phyloP scores from a whole-genome alignment of 1,284 basidiomycete genomes.

The Naganishia sp. region DNA sequence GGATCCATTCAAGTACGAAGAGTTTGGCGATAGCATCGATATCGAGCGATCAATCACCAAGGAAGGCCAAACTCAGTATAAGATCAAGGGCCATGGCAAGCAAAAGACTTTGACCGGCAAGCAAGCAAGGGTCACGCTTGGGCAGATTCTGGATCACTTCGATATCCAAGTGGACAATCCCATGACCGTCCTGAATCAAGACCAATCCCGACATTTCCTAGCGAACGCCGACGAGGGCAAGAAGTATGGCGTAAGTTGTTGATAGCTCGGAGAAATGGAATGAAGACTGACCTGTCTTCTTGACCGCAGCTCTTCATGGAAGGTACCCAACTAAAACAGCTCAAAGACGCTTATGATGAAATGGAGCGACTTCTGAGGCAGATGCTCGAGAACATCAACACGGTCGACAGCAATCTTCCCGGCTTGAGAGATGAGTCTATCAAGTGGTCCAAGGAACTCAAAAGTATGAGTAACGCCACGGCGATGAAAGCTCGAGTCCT shows the following conservation, averaged over 20 bases:
- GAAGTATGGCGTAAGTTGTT: constrained; percentile 74
- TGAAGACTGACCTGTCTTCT: constrained; percentile 4
- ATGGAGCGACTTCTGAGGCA: constrained; percentile 57
- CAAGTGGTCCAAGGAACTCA: constrained; percentile 24
- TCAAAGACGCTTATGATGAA: constrained; percentile 80
- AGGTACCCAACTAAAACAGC: constrained; percentile 86
- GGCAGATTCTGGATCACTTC: constrained; percentile 84
- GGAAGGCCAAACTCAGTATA: constrained; percentile 76
- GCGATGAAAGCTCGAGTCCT: constrained; percentile 24
- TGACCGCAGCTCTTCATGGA: constrained; percentile 81
- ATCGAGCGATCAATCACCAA: constrained; percentile 79
- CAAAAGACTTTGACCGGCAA: constrained; percentile 73
- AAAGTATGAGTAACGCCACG: constrained; percentile 25
- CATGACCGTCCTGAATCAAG: constrained; percentile 90
- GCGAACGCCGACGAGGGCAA: constrained; percentile 77
- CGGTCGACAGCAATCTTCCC: constrained; percentile 37
- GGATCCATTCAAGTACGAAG: constrained; percentile 57
- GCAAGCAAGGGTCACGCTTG: constrained; percentile 56
- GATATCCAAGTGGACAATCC: constrained; percentile 93
- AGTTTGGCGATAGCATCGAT: constrained; percentile 80
- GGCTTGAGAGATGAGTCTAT: constrained; percentile 37
- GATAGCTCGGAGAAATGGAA: not conserved
- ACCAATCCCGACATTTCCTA: constrained; percentile 80
- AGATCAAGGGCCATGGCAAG: constrained; percentile 69
- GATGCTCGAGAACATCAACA: constrained; percentile 38